Base-by-base conservation (phyloP, 148 eudicot species). In the Nepenthes gracilis region DNA sequence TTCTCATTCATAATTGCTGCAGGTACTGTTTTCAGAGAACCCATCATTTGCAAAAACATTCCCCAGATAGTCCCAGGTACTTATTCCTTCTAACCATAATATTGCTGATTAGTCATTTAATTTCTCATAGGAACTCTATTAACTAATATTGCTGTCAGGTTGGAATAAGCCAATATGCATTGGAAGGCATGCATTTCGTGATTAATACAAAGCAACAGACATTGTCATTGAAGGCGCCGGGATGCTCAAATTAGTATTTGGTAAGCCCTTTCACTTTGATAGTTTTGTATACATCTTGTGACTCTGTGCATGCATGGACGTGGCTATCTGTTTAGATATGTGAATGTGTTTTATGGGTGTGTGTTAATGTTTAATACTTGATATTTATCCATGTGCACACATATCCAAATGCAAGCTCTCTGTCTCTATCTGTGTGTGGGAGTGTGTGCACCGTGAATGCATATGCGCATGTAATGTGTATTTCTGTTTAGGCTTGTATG, bases 171-270 rank as follows among this genome's bases (percentile, higher is more conserved):
- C 97, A 9, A 87, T 90, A 63, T 90, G 97, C 78, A 87, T 90
- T 60, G 95, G 97, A 71, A 87, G 97, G 58, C 97, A 90, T 83
- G 97, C 97, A 61, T 87, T 87, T 77, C 95, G 95, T 35, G 97
- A 91, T 74, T 95, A 91, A 61, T 91, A 91, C 78, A 62, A 69
- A 70, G 97, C 97, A 60, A 87, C 97, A 66, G 95, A 91, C 71
- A 38, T 80, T 33, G 97, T 91, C 56, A 81, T 91, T 58, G 76
- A 87, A 76, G 97, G 97, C 80, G 74, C 92, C 56, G 97, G 95
- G 58, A 87, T 76, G 67, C 91, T 90, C 58, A 90, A 87, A 70
- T 60, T 87, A 72, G 97, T 91, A 59, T 91, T 84, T 83, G 97
- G 97, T 87, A 64, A 59, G 68, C 52, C 65, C 15, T 8, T 15